These are phyloP conservation scores for Diaporthe citriasiana DNA, from an alignment of 2,329 filamentous ascomycete genomes.

Conservation along the genomic window DNA sequence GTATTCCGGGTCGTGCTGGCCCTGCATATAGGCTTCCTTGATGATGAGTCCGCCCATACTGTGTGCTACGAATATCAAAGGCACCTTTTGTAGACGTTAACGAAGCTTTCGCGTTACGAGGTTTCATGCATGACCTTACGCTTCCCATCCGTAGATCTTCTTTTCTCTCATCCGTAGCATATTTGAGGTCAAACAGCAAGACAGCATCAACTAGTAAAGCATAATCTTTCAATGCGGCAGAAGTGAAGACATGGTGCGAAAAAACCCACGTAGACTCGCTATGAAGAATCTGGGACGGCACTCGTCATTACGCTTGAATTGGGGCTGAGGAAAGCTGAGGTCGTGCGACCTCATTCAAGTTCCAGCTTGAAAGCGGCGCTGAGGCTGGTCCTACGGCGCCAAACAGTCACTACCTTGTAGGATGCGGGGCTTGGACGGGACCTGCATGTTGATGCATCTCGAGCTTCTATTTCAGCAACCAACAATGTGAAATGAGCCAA, in stretches of 20 bases:
- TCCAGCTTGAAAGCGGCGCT: neutral
- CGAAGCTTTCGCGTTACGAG: neutral
- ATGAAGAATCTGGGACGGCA: neutral
- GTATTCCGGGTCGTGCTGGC: slow-evolving; percentile 47
- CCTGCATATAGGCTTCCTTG: slow-evolving; percentile 43
- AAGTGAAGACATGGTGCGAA: no score
- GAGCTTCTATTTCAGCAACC: neutral
- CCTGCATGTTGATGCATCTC: neutral
- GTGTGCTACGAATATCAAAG: slow-evolving; percentile 19
- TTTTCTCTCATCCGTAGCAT: neutral
- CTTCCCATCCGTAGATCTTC: neutral
- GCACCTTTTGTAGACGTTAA: neutral
- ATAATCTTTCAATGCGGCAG: no score
- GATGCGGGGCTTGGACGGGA: neutral
- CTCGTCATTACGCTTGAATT: neutral
- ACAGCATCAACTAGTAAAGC: no score
- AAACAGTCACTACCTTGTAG: neutral
- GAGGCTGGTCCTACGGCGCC: neutral
- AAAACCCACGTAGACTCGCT: no score
- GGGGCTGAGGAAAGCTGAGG: neutral
- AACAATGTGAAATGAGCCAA: neutral
- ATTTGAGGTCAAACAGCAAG: slow-evolving; percentile 3
- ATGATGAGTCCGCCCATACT: slow-evolving; percentile 29
- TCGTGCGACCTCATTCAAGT: neutral
- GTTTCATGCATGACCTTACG: neutral